phyloP scores from a whole-genome alignment of 805 yeast species.

The Isabelozyma rhagii region DNA sequence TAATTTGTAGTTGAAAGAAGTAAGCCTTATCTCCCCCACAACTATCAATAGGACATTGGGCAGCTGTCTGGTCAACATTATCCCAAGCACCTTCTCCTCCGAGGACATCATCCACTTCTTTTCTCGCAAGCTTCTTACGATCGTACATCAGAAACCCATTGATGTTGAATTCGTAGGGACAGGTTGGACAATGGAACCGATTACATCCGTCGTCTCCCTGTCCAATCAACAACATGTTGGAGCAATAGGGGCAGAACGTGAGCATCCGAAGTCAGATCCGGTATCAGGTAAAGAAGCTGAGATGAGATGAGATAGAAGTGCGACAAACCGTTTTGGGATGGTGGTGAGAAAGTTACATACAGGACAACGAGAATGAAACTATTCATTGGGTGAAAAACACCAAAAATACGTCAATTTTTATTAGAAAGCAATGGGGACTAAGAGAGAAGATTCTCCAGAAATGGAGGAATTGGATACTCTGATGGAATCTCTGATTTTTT shows the following conservation, averaged over 20 bases:
- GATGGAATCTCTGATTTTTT: constrained; percentile 11
- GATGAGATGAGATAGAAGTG: neutral
- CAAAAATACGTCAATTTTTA: neutral
- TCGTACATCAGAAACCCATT: constrained; percentile 81
- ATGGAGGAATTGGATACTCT: constrained; percentile 1
- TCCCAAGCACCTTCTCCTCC: constrained; percentile 99
- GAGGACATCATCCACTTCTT: constrained; percentile 91
- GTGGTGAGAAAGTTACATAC: neutral
- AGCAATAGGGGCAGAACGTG: constrained; percentile 92
- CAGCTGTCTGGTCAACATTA: constrained; percentile 92
- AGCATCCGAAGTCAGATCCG: constrained; percentile 52
- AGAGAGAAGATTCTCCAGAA: neutral
- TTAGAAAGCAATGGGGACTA: neutral
- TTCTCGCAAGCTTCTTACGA: constrained; percentile 76
- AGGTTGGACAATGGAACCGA: constrained; percentile 83
- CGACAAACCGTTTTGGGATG: neutral
- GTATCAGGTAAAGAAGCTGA: no score
- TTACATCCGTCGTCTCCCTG: constrained; percentile 54
- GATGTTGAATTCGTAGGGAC: constrained; percentile 93
- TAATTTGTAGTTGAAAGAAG: constrained; percentile 92
- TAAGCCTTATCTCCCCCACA: constrained; percentile 93
- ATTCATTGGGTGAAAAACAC: neutral
- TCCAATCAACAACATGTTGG: constrained; percentile 81
- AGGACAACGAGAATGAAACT: neutral
- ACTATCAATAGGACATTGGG: constrained; percentile 84